Percentiles rank a stretch among this genome's conserved stretches.
phyloP scores from a whole-genome alignment of 2,329 filamentous ascomycete genomes.

The Arthroderma uncinatum region DNA sequence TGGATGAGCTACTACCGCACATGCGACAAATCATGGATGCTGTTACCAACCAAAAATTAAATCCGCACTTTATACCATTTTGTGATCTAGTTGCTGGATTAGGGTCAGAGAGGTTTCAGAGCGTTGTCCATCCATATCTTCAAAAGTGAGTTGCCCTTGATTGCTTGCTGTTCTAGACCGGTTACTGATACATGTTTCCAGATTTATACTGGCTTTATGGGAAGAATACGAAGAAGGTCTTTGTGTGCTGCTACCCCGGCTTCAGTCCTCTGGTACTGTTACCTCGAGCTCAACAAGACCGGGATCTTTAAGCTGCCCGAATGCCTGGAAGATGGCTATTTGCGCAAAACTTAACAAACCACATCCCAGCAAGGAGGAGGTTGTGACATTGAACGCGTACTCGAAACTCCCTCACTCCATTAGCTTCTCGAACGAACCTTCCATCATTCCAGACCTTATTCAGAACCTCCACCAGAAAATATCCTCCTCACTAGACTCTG shows the following conservation, averaged over 20 bases:
- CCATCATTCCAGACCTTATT: conserved; percentile 54
- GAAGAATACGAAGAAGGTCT: conserved; percentile 55
- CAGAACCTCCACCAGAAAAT: conserved; percentile 56
- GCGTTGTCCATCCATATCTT: conserved; percentile 67
- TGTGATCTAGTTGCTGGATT: conserved; percentile 70
- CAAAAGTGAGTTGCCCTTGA: conserved; percentile 48
- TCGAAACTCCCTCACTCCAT: conserved; percentile 53
- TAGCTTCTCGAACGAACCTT: conserved; percentile 47
- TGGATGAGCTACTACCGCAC: conserved; percentile 64
- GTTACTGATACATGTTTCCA: conserved; percentile 26
- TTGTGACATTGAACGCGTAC: conserved; percentile 58
- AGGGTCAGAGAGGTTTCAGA: conserved; percentile 61
- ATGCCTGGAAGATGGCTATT: conserved; percentile 59
- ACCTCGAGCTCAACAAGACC: conserved; percentile 36
- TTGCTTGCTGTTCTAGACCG: conserved; percentile 11
- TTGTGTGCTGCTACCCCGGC: conserved; percentile 55
- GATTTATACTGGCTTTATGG: conserved; percentile 68
- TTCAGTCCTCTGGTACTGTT: conserved; percentile 42
- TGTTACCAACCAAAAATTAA: conserved; percentile 54
- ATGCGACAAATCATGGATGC: conserved; percentile 54
- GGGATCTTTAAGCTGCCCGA: conserved; percentile 32
- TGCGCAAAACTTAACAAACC: conserved; percentile 52
- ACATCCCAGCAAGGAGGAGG: conserved; percentile 41
- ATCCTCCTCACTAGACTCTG: conserved; percentile 52
- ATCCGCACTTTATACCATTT: conserved; percentile 69